Evolutionary conservation across 768 basidiomycete species (phyloP), one percentile per base, ranked within the genome.

Genomic region (Phanerochaete carnosa): DNA sequence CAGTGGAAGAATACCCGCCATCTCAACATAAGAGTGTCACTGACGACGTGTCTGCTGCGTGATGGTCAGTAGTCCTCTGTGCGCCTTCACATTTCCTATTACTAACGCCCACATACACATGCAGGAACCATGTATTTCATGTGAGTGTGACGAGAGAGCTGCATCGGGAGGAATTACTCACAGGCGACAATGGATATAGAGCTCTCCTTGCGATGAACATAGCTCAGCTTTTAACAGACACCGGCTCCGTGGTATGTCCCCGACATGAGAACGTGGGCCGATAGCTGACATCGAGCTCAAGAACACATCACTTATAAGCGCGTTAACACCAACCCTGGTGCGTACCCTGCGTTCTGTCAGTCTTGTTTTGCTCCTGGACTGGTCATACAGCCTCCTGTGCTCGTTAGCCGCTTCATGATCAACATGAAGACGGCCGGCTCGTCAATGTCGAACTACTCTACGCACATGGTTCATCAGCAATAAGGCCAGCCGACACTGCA

Each of bases 51-150:
- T 13, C 55, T 56, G 3, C 55, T 56, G 11, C 55, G 55, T 8
- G 55, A 56, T 45, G 55, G 55, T 43, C 6, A 43, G 39, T 43
- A n/a, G n/a, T n/a, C n/a, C n/a, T n/a, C n/a, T n/a, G n/a, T n/a
- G n/a, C 4, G 33, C 33, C 33, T 13, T 35, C 19, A 12, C 11
- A 11, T 19, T 19, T 9, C 4, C 39, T 43, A 4, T 19, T 43
- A 4, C 11, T 12, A 12, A 4, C 4, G 11, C 6, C 19, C 39
- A 19, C 19, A 12, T 8, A 43, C 8, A 12, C 4, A 43, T 43
- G 11, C 19, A 43, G 39, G 39, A 4, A 43, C 39, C 39, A 19
- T 43, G 8, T 43, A 43, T 43, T 43, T 43, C 16, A 19, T 19
- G 39, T 43, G 19, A 43, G 39, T 19, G 33, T 7, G 15, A 7